These are phyloP conservation scores for Penicillium salamii DNA, from an alignment of 495 filamentous ascomycete genomes.

Conservation along the genomic window DNA sequence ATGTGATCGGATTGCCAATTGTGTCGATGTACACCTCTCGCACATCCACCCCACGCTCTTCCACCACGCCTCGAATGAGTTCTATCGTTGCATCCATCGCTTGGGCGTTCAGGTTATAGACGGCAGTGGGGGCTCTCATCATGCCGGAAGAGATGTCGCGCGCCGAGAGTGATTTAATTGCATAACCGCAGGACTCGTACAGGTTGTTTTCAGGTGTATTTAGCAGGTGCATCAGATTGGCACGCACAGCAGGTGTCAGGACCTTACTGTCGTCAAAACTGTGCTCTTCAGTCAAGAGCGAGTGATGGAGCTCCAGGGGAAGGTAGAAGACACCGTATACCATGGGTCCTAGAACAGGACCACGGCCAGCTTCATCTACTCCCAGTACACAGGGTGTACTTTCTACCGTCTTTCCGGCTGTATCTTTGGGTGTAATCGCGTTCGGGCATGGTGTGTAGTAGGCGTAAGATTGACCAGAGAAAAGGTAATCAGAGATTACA, in stretches of 20 bases:
- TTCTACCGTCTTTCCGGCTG: slow-evolving; percentile 8
- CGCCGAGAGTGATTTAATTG: slow-evolving; percentile 74
- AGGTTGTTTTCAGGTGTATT: slow-evolving; percentile 67
- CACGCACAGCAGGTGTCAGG: slow-evolving; percentile 69
- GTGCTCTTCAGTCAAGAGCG: slow-evolving; percentile 71
- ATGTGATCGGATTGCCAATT: slow-evolving; percentile 74
- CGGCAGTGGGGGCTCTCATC: slow-evolving; percentile 58
- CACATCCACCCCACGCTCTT: slow-evolving; percentile 73
- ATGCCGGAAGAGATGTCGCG: slow-evolving; percentile 80
- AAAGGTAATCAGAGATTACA: slow-evolving; percentile 57
- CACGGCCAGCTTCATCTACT: slow-evolving; percentile 93
- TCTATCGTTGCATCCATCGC: slow-evolving; percentile 93
- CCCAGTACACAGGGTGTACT: slow-evolving; percentile 67
- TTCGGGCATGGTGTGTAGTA: slow-evolving; percentile 71
- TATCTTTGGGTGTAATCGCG: slow-evolving; percentile 41
- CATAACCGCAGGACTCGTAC: slow-evolving; percentile 72
- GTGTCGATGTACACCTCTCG: slow-evolving; percentile 94
- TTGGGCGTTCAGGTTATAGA: slow-evolving; percentile 96
- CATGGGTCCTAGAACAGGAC: slow-evolving; percentile 95
- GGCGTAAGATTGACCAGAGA: slow-evolving; percentile 76
- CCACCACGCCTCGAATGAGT: slow-evolving; percentile 69
- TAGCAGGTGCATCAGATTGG: slow-evolving; percentile 69
- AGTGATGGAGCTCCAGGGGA: slow-evolving; percentile 60
- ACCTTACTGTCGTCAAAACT: slow-evolving; percentile 93
- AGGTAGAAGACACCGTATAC: slow-evolving; percentile 92